Evolutionary conservation across 805 yeast species (phyloP).

Genomic region (Candida succiphila): DNA sequence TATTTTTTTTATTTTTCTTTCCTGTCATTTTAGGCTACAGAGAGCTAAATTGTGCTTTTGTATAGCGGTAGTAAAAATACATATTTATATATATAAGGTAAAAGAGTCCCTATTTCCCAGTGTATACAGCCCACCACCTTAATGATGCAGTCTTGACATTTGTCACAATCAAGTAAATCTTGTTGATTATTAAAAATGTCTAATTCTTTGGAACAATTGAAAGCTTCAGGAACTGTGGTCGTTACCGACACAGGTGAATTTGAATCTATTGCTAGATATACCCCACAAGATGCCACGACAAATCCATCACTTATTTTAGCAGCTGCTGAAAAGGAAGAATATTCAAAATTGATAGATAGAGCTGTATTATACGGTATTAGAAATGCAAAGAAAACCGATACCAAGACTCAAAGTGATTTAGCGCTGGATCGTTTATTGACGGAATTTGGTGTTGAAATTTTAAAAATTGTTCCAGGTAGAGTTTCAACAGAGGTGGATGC

Average conservation of each 20-base stretch:
- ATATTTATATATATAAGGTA: no score
- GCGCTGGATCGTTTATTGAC: slow-evolving; percentile 80
- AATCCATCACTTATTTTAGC: slow-evolving; percentile 88
- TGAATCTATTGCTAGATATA: slow-evolving; percentile 82
- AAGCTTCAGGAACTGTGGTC: slow-evolving; percentile 79
- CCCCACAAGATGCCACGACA: slow-evolving; percentile 93
- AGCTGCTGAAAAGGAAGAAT: slow-evolving; percentile 74
- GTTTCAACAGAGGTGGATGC: slow-evolving; percentile 95
- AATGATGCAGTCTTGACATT: no score
- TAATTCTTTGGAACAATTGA: slow-evolving; percentile 53
- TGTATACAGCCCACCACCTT: no score
- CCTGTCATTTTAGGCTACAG: no score
- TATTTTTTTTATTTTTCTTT: no score
- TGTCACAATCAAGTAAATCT: no score
- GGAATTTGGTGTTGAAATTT: slow-evolving; percentile 80
- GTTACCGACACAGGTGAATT: slow-evolving; percentile 95
- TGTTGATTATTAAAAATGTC: no score
- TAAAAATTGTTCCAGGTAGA: slow-evolving; percentile 85
- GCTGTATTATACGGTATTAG: slow-evolving; percentile 63
- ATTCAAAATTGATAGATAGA: slow-evolving; percentile 68
- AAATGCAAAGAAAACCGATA: slow-evolving; percentile 2
- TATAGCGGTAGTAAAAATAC: no score
- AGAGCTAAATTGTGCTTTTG: no score
- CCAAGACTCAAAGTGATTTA: slow-evolving; percentile 49
- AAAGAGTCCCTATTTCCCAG: no score